These are phyloP conservation scores for Ophiostoma himal-ulmi DNA, from an alignment of 2,329 filamentous ascomycete genomes.

Conservation along the genomic window DNA sequence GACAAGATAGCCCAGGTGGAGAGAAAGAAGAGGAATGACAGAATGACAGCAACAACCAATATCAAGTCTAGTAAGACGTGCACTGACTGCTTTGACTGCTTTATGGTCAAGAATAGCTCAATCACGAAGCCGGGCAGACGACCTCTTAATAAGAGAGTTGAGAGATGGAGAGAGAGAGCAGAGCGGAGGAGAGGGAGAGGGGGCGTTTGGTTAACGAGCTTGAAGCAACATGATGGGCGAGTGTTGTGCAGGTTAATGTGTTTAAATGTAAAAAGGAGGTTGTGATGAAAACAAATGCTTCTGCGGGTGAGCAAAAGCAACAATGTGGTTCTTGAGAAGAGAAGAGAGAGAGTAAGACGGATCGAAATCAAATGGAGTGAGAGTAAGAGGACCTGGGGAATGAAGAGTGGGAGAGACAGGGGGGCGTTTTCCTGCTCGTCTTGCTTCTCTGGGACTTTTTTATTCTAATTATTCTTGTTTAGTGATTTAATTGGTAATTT, in stretches of 20 bases:
- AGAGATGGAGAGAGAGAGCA: no score
- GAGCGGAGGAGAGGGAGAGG: background rate
- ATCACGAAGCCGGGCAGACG: background rate
- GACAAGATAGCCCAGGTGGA: background rate
- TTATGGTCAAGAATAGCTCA: no score
- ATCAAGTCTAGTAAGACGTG: background rate
- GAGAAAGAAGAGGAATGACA: background rate
- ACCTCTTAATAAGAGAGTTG: background rate
- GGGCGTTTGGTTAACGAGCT: conserved; percentile 6
- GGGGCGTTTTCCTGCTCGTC: conserved; percentile 4
- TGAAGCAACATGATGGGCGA: conserved; percentile 11
- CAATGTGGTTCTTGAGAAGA: background rate
- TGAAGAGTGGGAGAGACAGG: background rate
- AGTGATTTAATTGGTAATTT: background rate
- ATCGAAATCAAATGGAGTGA: background rate
- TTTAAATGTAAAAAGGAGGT: background rate
- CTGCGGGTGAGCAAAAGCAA: conserved; percentile 4
- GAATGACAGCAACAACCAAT: background rate
- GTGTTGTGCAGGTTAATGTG: background rate
- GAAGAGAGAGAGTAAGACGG: background rate
- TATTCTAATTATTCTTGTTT: background rate
- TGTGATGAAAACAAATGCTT: background rate
- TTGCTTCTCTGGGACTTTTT: background rate
- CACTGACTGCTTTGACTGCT: background rate
- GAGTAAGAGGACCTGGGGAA: background rate